Evolutionary conservation across 768 basidiomycete species (phyloP).

Genomic region (Russula griseocarnosa): DNA sequence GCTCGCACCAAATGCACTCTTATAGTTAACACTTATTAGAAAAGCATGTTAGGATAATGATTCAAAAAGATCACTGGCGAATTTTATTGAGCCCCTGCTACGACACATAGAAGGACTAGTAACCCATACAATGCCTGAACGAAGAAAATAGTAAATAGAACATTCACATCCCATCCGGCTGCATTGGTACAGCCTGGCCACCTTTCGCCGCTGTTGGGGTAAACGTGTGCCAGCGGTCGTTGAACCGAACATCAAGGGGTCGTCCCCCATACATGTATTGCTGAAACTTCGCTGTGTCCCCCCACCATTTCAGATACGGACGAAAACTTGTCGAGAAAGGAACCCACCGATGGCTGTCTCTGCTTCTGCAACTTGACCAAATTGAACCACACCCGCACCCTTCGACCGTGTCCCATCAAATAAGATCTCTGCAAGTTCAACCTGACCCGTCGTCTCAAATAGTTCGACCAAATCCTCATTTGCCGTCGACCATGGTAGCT

Average conservation of each 20-base stretch:
- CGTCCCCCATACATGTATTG: conserved; percentile 91
- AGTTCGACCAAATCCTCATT: conserved; percentile 98
- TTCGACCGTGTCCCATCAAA: conserved; percentile 56
- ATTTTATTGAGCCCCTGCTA: no score
- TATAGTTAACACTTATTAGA: no score
- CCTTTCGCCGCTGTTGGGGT: conserved; percentile 86
- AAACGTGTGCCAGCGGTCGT: conserved; percentile 94
- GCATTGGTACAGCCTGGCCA: conserved; percentile 65
- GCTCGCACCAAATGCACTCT: no score
- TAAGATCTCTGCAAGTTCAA: conserved; percentile 61
- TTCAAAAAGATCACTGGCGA: no score
- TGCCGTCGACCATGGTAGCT: conserved; percentile 98
- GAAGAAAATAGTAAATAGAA: neutral
- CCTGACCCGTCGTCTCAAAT: conserved; percentile 95
- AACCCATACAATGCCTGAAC: neutral
- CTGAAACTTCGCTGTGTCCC: conserved; percentile 73
- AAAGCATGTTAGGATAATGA: no score
- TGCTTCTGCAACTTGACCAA: conserved; percentile 79
- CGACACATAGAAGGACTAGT: neutral
- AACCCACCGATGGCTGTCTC: conserved; percentile 85
- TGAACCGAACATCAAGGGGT: conserved; percentile 89
- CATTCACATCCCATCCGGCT: conserved; percentile 44
- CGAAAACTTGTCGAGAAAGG: neutral
- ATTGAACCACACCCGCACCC: conserved; percentile 95
- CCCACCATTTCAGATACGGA: conserved; percentile 30